Base-by-base conservation (phyloP, 1,284 basidiomycete genomes). In the Anthracocystis panici-leucophaei region DNA sequence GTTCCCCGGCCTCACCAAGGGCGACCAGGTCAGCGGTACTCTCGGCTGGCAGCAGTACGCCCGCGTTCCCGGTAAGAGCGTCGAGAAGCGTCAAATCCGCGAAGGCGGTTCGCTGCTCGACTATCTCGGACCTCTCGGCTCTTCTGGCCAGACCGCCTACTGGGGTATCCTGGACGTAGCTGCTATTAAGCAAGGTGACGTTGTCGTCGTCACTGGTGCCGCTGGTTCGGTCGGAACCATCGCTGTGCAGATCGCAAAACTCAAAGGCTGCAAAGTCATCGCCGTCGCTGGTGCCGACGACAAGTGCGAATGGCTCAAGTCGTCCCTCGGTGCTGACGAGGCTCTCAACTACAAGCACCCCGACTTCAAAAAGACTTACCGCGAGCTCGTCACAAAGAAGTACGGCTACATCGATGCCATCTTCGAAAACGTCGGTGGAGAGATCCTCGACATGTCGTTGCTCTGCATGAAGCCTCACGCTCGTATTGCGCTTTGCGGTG, bases 301-400 rank as follows among this genome's bases (percentile, higher is more conserved):
- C 35, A 97, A 97, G 86, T 93, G 92, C 84, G 86, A 88, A 9
- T 94, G 93, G 90, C 89, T 97, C 40, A 89, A 91, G 84, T 88
- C 90, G 50, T 92, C 93, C 59, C 86, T 96, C 27, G 93, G 93
- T 18, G 91, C 92, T 51, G 92, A 95, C 79, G 89, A 89, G 58
- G 92, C 91, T 0, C 87, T 97, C 82, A 92, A 97, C 85, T 97
- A 97, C 88, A 97, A 96, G 86, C 88, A 86, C 0, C 85, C 85
- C 18, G 85, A 86, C 49, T 89, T 89, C 12, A 90, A 89, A 81
- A 86, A 88, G 40, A 90, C 88, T 12, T 95, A 94, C 87, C 87
- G 86, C 64, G 84, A 89, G 40, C 89, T 93, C 57, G 53, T 83
- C 76, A 58, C 90, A 41, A 76, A 76, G 23, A 76, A 76, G 56